These are phyloP conservation scores for Bombardia bombarda DNA, from an alignment of 495 filamentous ascomycete species.

Conservation along the genomic window DNA sequence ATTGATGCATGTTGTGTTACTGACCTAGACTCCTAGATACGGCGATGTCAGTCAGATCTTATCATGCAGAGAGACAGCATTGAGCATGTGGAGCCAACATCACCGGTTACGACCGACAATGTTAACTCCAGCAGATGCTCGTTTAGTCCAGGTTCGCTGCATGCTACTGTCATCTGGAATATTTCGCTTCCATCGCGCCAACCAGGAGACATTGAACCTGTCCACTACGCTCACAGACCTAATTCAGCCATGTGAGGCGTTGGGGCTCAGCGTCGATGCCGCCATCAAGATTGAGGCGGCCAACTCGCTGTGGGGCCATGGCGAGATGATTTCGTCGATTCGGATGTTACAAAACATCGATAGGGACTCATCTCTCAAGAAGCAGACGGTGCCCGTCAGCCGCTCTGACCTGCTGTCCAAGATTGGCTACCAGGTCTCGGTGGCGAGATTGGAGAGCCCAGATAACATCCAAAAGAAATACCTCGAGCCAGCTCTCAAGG, in stretches of 20 bases:
- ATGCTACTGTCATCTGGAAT: constrained; percentile 67
- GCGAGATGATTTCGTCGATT: constrained; percentile 86
- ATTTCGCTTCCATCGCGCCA: constrained; percentile 66
- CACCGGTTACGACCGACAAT: constrained; percentile 52
- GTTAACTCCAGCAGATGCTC: constrained; percentile 51
- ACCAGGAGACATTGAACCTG: constrained; percentile 77
- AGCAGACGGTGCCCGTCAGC: constrained; percentile 66
- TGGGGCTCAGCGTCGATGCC: constrained; percentile 68
- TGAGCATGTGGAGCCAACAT: constrained; percentile 69
- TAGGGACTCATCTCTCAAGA: constrained; percentile 50
- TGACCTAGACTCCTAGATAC: too few species aligned
- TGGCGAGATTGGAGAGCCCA: constrained; percentile 87
- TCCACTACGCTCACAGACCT: constrained; percentile 74
- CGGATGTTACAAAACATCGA: constrained; percentile 73
- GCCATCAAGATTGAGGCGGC: constrained; percentile 71
- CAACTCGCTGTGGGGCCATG: constrained; percentile 89
- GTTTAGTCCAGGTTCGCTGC: constrained; percentile 61
- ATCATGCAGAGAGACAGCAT: constrained; percentile 70
- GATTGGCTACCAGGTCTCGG: constrained; percentile 79
- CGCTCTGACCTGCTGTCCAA: constrained; percentile 77
- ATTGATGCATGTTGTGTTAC: too few species aligned
- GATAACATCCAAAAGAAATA: constrained; percentile 82
- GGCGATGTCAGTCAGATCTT: constrained; percentile 74
- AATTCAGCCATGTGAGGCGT: constrained; percentile 52
- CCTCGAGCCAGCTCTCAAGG: constrained; percentile 71